Evolutionary conservation across 2,329 filamentous ascomycete genomes (phyloP).

Genomic region (Alternaria brassicae): DNA sequence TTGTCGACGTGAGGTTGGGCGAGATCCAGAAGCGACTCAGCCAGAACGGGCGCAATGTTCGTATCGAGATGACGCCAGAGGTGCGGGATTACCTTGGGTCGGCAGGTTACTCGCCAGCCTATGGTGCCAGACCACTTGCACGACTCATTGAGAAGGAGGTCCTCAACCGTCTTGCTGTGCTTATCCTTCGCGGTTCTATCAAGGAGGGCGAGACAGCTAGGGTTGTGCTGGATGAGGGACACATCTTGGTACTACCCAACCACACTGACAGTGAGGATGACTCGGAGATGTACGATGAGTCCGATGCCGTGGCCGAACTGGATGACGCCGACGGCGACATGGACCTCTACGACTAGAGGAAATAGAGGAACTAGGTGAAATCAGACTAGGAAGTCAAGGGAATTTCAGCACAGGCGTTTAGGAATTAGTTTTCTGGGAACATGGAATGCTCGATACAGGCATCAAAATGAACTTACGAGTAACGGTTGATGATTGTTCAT

Average conservation of each 20-base stretch:
- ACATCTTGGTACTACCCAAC: constrained; percentile 82
- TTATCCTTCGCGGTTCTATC: constrained; percentile 86
- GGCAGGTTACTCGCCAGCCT: constrained; percentile 92
- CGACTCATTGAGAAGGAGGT: constrained; percentile 97
- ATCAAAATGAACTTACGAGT: constrained; percentile 11
- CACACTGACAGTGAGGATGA: constrained; percentile 75
- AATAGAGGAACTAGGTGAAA: constrained; percentile 55
- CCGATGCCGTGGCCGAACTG: constrained; percentile 75
- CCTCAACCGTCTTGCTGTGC: constrained; percentile 87
- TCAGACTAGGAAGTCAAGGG: not conserved
- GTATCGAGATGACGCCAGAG: constrained; percentile 80
- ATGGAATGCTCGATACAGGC: constrained; percentile 1
- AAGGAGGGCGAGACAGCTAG: constrained; percentile 83
- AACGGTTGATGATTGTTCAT: constrained; percentile 8
- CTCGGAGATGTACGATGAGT: constrained; percentile 76
- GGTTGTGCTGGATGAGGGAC: constrained; percentile 79
- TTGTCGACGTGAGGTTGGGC: constrained; percentile 85
- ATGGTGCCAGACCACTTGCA: constrained; percentile 87
- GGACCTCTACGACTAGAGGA: constrained; percentile 70
- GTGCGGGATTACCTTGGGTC: constrained; percentile 93
- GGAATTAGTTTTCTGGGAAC: constrained; percentile 1
- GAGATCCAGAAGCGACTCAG: constrained; percentile 94
- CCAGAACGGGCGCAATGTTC: constrained; percentile 83
- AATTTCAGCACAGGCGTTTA: constrained; percentile 21
- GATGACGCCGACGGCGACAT: constrained; percentile 62